Evolutionary conservation across 768 basidiomycete genomes (phyloP).

Genomic region (Lentinula aciculospora): DNA sequence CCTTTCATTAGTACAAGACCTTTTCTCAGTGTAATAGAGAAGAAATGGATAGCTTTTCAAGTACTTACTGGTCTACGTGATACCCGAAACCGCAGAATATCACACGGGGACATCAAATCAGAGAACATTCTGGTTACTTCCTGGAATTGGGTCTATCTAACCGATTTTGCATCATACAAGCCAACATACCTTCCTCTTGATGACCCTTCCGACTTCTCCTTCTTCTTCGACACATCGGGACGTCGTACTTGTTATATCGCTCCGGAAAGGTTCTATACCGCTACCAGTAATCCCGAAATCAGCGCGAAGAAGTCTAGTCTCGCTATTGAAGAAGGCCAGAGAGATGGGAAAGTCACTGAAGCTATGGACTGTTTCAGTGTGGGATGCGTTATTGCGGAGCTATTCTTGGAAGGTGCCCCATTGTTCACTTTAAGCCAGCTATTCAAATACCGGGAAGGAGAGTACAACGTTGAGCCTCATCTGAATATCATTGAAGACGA

Average conservation of each 20-base stretch:
- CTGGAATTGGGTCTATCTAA: constrained; percentile 92
- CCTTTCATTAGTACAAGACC: constrained; percentile 76
- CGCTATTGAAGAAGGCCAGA: constrained; percentile 52
- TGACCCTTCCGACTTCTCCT: constrained; percentile 96
- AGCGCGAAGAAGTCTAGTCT: constrained; percentile 60
- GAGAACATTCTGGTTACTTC: constrained; percentile 96
- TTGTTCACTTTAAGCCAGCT: constrained; percentile 92
- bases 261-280: constrained; percentile 90
- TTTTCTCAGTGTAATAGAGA: constrained; percentile 86
- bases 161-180: constrained; percentile 95
- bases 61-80: constrained; percentile 80
- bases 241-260: constrained; percentile 94
- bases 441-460: constrained; percentile 89
- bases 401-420: constrained; percentile 91
- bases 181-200: constrained; percentile 93
- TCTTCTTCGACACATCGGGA: constrained; percentile 95
- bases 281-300: constrained; percentile 60
- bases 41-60: constrained; percentile 98
- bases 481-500: constrained; percentile 75
- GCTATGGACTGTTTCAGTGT: constrained; percentile 96
- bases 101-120: constrained; percentile 97
- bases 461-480: constrained; percentile 68
- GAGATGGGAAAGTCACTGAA: constrained; percentile 84
- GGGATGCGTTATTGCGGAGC: constrained; percentile 92
- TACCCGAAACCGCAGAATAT: constrained; percentile 77